These are phyloP conservation scores for Coemansia sp. DNA, from an alignment of 192 early-diverging fungal species.

Conservation along the genomic window DNA sequence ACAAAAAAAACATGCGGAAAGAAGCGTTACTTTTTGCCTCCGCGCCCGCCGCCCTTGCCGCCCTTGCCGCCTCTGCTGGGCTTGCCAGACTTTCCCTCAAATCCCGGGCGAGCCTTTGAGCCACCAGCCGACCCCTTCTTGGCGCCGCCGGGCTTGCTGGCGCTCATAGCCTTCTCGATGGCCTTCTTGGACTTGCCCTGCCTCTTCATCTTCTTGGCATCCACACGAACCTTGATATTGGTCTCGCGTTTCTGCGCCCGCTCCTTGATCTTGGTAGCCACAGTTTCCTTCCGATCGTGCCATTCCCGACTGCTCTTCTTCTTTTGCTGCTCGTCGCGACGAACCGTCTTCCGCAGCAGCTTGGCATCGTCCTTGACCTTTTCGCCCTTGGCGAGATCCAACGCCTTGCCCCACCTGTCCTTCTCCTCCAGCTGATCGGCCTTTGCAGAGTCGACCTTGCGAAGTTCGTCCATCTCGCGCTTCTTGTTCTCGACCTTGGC, in stretches of 20 bases:
- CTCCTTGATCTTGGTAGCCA: conserved; percentile 62
- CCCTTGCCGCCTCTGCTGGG: conserved; percentile 17
- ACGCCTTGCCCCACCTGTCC: conserved; percentile 77
- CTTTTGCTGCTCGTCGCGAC: conserved; percentile 80
- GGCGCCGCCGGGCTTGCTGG: conserved; percentile 9
- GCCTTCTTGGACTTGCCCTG: conserved; percentile 66
- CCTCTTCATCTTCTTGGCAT: conserved; percentile 73
- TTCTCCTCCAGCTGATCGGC: conserved; percentile 71
- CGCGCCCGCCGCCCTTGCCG: conserved; percentile 18
- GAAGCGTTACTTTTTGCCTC: not conserved
- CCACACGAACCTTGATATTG: conserved; percentile 79
- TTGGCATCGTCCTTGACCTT: conserved; percentile 91
- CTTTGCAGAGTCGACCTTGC: conserved; percentile 60
- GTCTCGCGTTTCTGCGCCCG: conserved; percentile 76
- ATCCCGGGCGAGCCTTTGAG: conserved; percentile 46
- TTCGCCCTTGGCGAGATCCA: conserved; percentile 80
- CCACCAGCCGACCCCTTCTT: conserved; percentile 5
- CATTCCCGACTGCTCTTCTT: conserved; percentile 81
- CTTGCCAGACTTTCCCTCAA: conserved; percentile 35
- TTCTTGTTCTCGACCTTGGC: conserved; percentile 72
- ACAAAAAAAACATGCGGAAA: not conserved
- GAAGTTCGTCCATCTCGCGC: conserved; percentile 73
- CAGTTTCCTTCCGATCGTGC: conserved; percentile 70
- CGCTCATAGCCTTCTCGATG: conserved; percentile 44
- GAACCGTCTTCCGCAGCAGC: conserved; percentile 88